Evolutionary conservation across 2,329 filamentous ascomycete genomes (phyloP).

Genomic region (Lachnellula cervina): DNA sequence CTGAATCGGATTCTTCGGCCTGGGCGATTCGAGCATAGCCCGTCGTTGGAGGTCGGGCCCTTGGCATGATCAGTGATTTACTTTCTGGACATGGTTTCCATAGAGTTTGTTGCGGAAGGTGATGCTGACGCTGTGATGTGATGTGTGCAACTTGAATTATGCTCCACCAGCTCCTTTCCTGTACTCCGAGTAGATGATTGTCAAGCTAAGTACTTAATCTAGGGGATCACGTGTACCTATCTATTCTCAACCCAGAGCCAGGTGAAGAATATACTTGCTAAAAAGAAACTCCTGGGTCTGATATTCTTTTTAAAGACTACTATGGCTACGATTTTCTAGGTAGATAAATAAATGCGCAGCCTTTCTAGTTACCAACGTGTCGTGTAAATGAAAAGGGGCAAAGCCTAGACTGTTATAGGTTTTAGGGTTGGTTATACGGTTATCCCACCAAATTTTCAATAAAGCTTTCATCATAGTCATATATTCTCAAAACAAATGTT

Average conservation of each 20-base stretch:
- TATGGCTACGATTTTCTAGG: too few relatives aligned
- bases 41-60: slow-evolving; percentile 58
- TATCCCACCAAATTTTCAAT: too few relatives aligned
- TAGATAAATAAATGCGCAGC: too few relatives aligned
- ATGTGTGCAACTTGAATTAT: background rate
- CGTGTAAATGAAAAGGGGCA: too few relatives aligned
- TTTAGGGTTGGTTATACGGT: too few relatives aligned
- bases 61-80: slow-evolving; percentile 22
- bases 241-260: background rate
- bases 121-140: background rate
- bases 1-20: slow-evolving; percentile 69
- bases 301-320: background rate
- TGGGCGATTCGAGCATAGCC: slow-evolving; percentile 83
- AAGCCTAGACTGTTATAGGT: too few relatives aligned
- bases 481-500: too few relatives aligned
- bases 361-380: too few relatives aligned
- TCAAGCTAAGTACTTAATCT: background rate
- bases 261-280: background rate
- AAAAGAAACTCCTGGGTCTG: background rate
- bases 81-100: background rate
- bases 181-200: background rate
- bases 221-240: background rate
- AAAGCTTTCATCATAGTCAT: too few relatives aligned
- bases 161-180: background rate
- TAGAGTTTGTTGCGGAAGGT: background rate